Evolutionary conservation across 2,329 filamentous ascomycete genomes (phyloP).

Genomic region (Microcera coccophila): DNA sequence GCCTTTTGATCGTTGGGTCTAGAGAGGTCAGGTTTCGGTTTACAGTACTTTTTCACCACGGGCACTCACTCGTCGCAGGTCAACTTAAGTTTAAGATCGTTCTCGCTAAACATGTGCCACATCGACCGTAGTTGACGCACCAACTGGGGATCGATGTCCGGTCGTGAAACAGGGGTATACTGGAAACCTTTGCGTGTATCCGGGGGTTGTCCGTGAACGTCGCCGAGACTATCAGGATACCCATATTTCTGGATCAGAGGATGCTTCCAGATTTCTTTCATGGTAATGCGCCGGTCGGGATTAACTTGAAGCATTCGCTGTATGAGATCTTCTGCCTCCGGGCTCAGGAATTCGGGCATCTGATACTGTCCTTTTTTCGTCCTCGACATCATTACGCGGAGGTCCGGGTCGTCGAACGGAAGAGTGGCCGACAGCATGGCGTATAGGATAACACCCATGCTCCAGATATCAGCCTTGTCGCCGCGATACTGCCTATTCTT

Average conservation of each 20-base stretch:
- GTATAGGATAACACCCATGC: constrained; percentile 83
- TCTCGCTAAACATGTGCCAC: constrained; percentile 81
- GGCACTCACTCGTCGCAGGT: constrained; percentile 56
- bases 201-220: constrained; percentile 50
- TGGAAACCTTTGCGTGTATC: constrained; percentile 59
- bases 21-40: constrained; percentile 20
- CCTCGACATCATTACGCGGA: constrained; percentile 58
- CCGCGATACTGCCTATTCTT: constrained; percentile 74
- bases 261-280: constrained; percentile 81
- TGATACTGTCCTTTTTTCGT: constrained; percentile 58
- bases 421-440: constrained; percentile 79
- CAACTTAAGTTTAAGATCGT: constrained; percentile 67
- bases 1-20: constrained; percentile 87
- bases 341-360: constrained; percentile 59
- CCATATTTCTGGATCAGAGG: constrained; percentile 83
- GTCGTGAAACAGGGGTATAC: constrained; percentile 53
- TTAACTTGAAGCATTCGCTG: constrained; percentile 73
- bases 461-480: constrained; percentile 90
- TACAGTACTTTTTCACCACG: not conserved
- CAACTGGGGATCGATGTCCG: constrained; percentile 76
- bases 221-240: constrained; percentile 64
- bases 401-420: constrained; percentile 71
- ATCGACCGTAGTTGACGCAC: constrained; percentile 82
- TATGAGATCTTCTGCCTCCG: constrained; percentile 74
- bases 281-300: constrained; percentile 72